These are phyloP conservation scores for Fusarium buharicum DNA, from an alignment of 2,329 filamentous ascomycete species.

Conservation along the genomic window DNA sequence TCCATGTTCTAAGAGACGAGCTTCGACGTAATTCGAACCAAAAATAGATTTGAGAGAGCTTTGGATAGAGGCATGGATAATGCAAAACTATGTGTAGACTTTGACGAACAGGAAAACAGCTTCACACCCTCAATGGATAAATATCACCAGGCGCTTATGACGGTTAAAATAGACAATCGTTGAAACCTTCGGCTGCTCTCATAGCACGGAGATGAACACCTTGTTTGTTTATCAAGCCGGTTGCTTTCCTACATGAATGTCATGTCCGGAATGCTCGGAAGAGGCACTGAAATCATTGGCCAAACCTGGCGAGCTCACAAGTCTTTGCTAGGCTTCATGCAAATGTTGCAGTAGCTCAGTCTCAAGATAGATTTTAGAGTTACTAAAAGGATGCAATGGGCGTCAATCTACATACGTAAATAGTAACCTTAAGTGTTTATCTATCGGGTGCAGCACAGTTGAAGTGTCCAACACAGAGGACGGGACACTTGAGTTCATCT, in stretches of 20 bases:
- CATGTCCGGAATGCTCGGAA: conserved; percentile 29
- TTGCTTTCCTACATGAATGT: not conserved
- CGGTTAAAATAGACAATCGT: conserved; percentile 4
- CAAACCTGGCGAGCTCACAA: not conserved
- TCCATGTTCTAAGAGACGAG: too few relatives aligned
- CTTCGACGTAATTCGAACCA: not conserved
- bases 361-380: too few relatives aligned
- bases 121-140: conserved; percentile 20
- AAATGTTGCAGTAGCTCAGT: too few relatives aligned
- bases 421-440: too few relatives aligned
- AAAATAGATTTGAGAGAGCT: too few relatives aligned
- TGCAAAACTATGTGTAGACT: too few relatives aligned
- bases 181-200: not conserved
- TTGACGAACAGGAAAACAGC: not conserved
- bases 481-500: not conserved
- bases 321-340: not conserved
- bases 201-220: not conserved
- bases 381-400: not conserved
- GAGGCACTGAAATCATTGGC: conserved; percentile 16
- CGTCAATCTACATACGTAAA: too few relatives aligned
- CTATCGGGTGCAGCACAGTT: too few relatives aligned
- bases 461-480: not conserved
- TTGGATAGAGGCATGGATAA: too few relatives aligned
- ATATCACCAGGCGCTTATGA: conserved; percentile 3
- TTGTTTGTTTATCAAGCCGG: not conserved